Base-by-base conservation (phyloP, 768 basidiomycete species). In the Lactarius sp. region DNA sequence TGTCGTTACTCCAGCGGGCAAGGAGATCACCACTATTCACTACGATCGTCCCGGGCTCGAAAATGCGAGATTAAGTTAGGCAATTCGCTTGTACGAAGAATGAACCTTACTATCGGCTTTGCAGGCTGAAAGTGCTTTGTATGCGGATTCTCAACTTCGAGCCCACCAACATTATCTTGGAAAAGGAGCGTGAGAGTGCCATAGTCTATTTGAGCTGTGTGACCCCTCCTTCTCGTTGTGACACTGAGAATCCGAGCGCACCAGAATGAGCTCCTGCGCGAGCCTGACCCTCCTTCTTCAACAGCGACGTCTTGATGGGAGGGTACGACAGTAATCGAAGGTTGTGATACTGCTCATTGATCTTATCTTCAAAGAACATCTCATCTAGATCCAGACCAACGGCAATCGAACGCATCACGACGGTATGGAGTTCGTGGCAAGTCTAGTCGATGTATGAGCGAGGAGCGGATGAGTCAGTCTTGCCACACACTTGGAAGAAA, bases 391-490 rank as follows among this genome's bases (percentile, higher is more conserved):
- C 81, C 42, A 94, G 78, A 3, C 92, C 92, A 14, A 93, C 74
- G 1, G 92, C 93, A 69, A 95, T 84, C 3, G 91, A 85, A n/a
- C 87, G 81, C 90, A 95, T 93, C 47, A 94, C 84, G 55, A 81
- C 71, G 3, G 81, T 77, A 70, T 93, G 92, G 53, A 93, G 79
- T 60, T 85, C 78, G 66, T 92, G 89, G 75, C 90, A 92, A 42
- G 80, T 86, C 83, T 88, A 65, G 34, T 20, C 46, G 34, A 62
- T 37, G 13, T 20, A 22, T 44, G 5, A 37, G 31, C 49, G 22
- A 36, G 12, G 37, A 22, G 41, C n/a, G 31, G 9, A 34, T 50
- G 22, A 47, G 49, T 14, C 20, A 4, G 6, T 16, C 20, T 20
- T 39, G 56, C 1, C 1, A 50, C 77, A 31, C 68, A 81, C 85